Conservation (phyloP, 306 rosid species). For the Casuarina cunninghamiana region DNA sequence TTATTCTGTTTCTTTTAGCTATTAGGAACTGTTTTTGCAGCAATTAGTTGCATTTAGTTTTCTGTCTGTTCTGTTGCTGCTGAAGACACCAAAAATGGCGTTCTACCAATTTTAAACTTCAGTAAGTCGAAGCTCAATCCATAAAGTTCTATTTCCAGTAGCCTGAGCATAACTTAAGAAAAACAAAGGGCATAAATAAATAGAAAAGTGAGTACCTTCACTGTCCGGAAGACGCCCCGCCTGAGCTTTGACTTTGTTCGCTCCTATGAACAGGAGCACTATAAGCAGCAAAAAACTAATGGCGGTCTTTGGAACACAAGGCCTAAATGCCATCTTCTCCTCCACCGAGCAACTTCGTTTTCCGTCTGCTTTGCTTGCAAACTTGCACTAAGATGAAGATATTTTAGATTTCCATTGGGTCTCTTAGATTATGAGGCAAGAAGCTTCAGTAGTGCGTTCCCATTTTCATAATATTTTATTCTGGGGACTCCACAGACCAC, state of each 20-base stretch:
- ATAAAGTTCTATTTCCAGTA: background rate
- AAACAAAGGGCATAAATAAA: background rate
- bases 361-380: background rate
- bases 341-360: background rate
- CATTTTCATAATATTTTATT: too few species aligned
- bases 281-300: background rate
- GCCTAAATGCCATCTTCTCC: constrained; percentile 4
- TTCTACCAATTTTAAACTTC: background rate
- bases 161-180: background rate
- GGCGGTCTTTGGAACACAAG: background rate
- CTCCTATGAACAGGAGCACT: constrained; percentile 5
- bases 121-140: background rate
- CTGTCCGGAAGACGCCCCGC: constrained; percentile 24
- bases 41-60: background rate
- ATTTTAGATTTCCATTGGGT: too few species aligned
- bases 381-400: too few species aligned
- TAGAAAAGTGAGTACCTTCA: constrained; percentile 15
- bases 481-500: too few species aligned
- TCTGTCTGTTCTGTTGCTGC: background rate
- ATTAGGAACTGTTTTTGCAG: background rate
- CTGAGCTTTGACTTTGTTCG: constrained; percentile 14
- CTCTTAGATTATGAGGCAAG: too few species aligned
- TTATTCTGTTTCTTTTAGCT: too few species aligned
- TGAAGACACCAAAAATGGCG: background rate
- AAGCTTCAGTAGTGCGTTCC: too few species aligned